Evolutionary conservation across 129 eudicot species (phyloP), one percentile per base, ranked within the genome.

Genomic region (Dittrichia graveolens): DNA sequence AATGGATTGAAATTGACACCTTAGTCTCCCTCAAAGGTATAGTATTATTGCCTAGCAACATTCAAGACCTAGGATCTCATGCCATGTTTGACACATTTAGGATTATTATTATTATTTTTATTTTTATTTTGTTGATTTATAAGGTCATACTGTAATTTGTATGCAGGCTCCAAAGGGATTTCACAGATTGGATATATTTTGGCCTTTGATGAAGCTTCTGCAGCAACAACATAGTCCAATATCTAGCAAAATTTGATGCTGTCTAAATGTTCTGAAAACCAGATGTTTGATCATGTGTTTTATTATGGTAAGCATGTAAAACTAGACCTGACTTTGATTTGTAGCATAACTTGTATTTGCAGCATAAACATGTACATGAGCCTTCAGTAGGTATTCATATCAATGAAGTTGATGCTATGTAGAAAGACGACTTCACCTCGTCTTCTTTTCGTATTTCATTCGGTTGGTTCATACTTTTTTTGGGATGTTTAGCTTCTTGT

Each of bases 141-240:
- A 12, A 73, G 44, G 56, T 55, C 16, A 46, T 40, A 15, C 7
- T 46, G 3, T 34, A 4, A 3, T 65, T 48, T 34, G 31, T 69
- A 64, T 69, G 75, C 95, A 93, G 96, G 91, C 90, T 38, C 89
- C 95, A 8, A 83, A 78, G 74, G 86, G 82, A 60, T 84, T 89
- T 77, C 96, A 84, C 78, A 84, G 96, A 75, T 65, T 90, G 77
- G 96, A 92, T 81, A 92, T 92, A 73, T 92, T 92, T 81, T 92
- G 98, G 98, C 96, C 98, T 9, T 73, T 92, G 76, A 89, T 92
- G 98, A 87, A 84, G 76, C 91, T 92, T 58, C 57, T 89, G 76
- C 95, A 86, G 82, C 81, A 80, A 59, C 78, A 71, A 48, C 82
- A 35, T 56, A 45, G 69, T 77, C 83, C 81, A 3, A 61, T 82